A percentile compares a stretch with the other conserved stretches of the same genome.
These are phyloP conservation scores for Bipolaris sorokiniana DNA, from an alignment of 2,329 filamentous ascomycete species.

Conservation along the genomic window DNA sequence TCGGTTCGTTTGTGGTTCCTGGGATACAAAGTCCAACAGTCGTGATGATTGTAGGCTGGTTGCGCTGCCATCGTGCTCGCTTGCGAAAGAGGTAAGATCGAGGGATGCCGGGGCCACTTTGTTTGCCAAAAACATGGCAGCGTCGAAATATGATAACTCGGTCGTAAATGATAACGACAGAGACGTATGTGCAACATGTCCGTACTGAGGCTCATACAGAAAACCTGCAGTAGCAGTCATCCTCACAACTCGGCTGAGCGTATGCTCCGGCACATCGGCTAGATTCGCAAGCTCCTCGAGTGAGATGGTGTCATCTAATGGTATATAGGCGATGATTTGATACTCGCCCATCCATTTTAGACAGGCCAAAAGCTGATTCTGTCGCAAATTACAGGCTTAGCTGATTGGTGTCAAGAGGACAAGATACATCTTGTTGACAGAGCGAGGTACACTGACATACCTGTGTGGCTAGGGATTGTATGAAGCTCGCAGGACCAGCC, in stretches of 20 bases:
- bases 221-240: slow-evolving; percentile 27
- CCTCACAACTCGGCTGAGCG: slow-evolving; percentile 47
- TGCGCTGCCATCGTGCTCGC: slow-evolving; percentile 14
- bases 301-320: slow-evolving; percentile 44
- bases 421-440: not conserved
- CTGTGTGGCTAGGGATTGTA: slow-evolving; percentile 6
- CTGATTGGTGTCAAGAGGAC: not conserved
- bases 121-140: slow-evolving; percentile 50
- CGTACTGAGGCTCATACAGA: slow-evolving; percentile 10
- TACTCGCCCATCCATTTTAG: slow-evolving; percentile 55
- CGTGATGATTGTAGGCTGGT: slow-evolving; percentile 19
- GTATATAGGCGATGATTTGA: slow-evolving; percentile 56
- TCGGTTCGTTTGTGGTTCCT: slow-evolving; percentile 36
- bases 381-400: not conserved
- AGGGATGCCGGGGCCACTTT: slow-evolving; percentile 46
- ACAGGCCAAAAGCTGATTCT: slow-evolving; percentile 48
- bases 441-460: not conserved
- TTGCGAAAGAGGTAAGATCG: slow-evolving; percentile 26
- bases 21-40: slow-evolving; percentile 20
- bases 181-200: slow-evolving; percentile 47
- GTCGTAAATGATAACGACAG: slow-evolving; percentile 50
- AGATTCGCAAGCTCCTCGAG: slow-evolving; percentile 53
- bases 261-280: slow-evolving; percentile 47
- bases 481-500: slow-evolving; percentile 6
- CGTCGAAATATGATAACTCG: slow-evolving; percentile 46